Percentiles rank a stretch among this genome's conserved stretches.
Evolutionary conservation across 1,284 basidiomycete species (phyloP).

Genomic region (Peniophora sp.): DNA sequence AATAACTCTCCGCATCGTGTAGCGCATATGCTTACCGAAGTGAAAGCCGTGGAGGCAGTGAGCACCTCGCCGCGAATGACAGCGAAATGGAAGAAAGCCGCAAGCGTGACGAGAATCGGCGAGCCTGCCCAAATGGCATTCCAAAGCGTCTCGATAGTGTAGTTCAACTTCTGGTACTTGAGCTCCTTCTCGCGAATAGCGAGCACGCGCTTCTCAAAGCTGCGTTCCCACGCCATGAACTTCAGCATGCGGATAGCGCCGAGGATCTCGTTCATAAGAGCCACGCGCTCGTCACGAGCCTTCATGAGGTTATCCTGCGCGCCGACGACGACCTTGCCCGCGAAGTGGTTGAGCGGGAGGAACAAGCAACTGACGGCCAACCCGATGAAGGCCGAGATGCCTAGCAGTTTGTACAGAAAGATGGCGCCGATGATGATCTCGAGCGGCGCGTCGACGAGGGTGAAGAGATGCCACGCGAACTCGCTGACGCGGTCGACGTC

Average conservation of each 20-base stretch:
- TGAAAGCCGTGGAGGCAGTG: constrained; percentile 84
- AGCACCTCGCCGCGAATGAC: constrained; percentile 60
- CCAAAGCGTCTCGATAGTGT: constrained; percentile 77
- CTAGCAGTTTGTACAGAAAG: constrained; percentile 78
- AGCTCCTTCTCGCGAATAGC: constrained; percentile 75
- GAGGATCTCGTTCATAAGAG: constrained; percentile 87
- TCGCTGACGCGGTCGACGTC: constrained; percentile 88
- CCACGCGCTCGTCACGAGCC: constrained; percentile 82
- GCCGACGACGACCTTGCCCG: constrained; percentile 77
- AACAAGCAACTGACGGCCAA: constrained; percentile 79
- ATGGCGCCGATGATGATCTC: constrained; percentile 77
- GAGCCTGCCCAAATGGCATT: constrained; percentile 73
- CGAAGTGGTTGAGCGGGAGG: constrained; percentile 82
- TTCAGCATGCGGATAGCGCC: constrained; percentile 92
- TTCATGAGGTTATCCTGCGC: constrained; percentile 90
- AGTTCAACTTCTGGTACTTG: constrained; percentile 79
- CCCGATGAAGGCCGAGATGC: constrained; percentile 75
- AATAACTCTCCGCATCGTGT: too few relatives aligned
- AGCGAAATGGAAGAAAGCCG: constrained; percentile 80
- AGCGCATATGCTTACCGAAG: constrained; percentile 51
- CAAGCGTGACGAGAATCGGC: constrained; percentile 68
- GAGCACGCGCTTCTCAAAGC: constrained; percentile 74
- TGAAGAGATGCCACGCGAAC: constrained; percentile 74
- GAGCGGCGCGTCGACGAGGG: constrained; percentile 65
- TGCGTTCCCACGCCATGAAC: constrained; percentile 95